Evolutionary conservation across 768 basidiomycete species (phyloP), one percentile per base, ranked within the genome.

Genomic region (Auriscalpium orientale): DNA sequence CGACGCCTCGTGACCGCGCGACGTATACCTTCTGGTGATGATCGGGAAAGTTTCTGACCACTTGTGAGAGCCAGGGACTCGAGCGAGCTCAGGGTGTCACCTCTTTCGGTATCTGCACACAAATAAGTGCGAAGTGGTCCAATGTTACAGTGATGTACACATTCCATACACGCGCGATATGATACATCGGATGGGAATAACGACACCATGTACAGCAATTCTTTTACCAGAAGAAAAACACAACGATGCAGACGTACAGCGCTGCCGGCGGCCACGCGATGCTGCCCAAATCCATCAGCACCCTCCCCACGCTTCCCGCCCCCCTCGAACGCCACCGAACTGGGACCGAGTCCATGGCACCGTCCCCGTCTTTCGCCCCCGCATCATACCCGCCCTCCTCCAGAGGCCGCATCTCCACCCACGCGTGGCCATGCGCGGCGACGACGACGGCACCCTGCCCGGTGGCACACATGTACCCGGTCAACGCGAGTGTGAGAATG

Each of bases 401-500:
- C 2, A 12, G 11, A 2, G 46, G 13, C 43, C 15, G 43, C 18
- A 44, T 15, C 43, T 18, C 15, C 18, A 18, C 43, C 13, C 13
- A 13, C 15, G 43, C 43, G 18, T 15, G 43, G 43, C 15, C 15
- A 18, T 44, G 13, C 43, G 43, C 18, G 43, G 18, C 4, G 43
- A 18, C n/a, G 2, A 16, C 22, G 46, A 13, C n/a, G 46, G 13
- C 3, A 9, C n/a, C n/a, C 22, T 20, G 46, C 21, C 18, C 3
- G 46, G 21, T 12, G 46, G 12, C 18, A 28, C 46, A 3, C 12
- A 48, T 15, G 18, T 48, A 48, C 16, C 11, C 22, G 16, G 21
- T 8, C 3, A 63, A 53, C 21, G 80, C 15, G 16, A 93, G 63
- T 35, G 87, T 85, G n/a, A 87, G 52, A 33, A 83, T 58, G 37